phyloP scores from a whole-genome alignment of 352 stramenopile species.

The Globisporangium sylvaticum region DNA sequence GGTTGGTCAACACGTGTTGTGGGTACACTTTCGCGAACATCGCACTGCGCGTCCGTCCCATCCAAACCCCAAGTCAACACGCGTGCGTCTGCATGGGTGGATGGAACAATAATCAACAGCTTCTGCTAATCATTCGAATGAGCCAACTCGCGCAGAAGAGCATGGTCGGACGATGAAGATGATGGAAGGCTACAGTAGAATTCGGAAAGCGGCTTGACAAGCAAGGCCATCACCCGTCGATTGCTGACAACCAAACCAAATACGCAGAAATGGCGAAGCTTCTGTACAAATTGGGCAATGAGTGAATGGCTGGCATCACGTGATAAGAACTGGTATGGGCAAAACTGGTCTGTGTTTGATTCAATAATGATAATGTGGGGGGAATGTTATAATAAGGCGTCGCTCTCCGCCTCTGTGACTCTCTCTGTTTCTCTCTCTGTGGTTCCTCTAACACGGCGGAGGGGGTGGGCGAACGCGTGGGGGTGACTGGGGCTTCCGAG shows the following conservation, averaged over 20 bases:
- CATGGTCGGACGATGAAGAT: too few relatives aligned
- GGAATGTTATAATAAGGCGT: neutral
- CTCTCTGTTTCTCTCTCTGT: neutral
- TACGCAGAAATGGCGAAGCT: neutral
- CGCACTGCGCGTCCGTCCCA: neutral
- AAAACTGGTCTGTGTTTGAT: neutral
- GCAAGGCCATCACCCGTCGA: neutral
- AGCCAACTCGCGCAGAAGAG: too few relatives aligned
- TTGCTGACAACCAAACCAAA: neutral
- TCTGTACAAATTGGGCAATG: neutral
- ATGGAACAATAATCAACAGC: neutral
- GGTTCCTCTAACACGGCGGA: neutral
- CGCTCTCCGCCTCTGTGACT: neutral
- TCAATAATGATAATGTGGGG: conserved; percentile 13
- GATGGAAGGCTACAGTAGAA: too few relatives aligned
- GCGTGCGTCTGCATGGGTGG: too few relatives aligned
- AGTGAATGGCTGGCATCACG: neutral
- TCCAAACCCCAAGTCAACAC: neutral
- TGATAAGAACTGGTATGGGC: neutral
- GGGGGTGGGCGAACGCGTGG: neutral
- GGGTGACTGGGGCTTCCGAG: conserved; percentile 2
- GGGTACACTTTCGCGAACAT: conserved; percentile 2
- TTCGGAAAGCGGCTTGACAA: neutral
- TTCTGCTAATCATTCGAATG: neutral
- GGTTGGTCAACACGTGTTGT: neutral